Evolutionary conservation across 257 asterid genomes (phyloP).

Genomic region (Scutellaria galericulata): DNA sequence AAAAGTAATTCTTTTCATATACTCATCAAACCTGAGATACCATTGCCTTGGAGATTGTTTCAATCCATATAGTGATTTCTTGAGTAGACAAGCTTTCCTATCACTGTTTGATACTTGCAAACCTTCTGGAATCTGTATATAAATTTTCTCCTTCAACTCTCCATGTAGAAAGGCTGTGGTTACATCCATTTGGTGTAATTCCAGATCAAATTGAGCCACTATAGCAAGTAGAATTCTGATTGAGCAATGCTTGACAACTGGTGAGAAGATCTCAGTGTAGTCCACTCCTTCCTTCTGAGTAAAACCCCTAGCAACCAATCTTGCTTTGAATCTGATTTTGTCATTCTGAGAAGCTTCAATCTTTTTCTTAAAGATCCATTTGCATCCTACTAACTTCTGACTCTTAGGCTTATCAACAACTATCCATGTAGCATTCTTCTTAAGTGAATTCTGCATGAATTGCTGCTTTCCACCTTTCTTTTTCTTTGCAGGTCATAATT

Average conservation of each 20-base stretch:
- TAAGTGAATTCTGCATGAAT: neutral
- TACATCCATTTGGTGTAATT: neutral
- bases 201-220: neutral
- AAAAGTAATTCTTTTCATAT: too few relatives aligned
- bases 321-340: neutral
- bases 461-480: accelerated
- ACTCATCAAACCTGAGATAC: too few relatives aligned
- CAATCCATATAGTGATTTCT: too few relatives aligned
- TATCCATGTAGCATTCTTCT: neutral
- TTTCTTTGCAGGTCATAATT: too few relatives aligned
- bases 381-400: neutral
- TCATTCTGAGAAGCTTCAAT: neutral
- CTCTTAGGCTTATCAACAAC: neutral
- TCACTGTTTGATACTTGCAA: too few relatives aligned
- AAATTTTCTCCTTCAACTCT: neutral
- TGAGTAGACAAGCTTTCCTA: too few relatives aligned
- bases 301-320: neutral
- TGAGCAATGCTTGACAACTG: neutral
- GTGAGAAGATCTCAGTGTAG: neutral
- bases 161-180: neutral
- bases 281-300: neutral
- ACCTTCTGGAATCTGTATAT: too few relatives aligned
- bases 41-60: too few relatives aligned
- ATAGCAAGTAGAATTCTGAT: neutral
- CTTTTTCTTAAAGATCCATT: neutral